phyloP scores from a whole-genome alignment of 164 flowering plant genomes.

The Echeveria elegans region DNA sequence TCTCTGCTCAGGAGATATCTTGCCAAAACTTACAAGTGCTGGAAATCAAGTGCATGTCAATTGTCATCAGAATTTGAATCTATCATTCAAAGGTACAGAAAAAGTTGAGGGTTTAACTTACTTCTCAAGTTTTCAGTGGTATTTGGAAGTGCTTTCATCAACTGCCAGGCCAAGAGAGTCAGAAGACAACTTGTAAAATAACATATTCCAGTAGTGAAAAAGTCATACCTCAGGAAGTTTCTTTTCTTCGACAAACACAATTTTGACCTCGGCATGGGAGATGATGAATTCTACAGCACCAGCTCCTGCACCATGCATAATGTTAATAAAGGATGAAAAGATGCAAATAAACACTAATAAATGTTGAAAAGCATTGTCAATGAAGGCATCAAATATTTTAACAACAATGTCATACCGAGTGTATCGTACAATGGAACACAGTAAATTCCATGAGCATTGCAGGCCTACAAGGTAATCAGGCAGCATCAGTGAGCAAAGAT shows the following conservation, averaged over 20 bases:
- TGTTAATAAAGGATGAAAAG: not conserved
- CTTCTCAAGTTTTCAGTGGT: constrained; percentile 58
- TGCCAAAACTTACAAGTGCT: constrained; percentile 95
- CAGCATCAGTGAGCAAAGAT: not conserved
- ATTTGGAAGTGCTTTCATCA: constrained; percentile 70
- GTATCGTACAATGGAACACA: constrained; percentile 92
- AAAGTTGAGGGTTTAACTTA: constrained; percentile 22
- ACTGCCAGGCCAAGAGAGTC: constrained; percentile 29
- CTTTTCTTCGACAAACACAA: not conserved
- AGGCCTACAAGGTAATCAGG: not conserved
- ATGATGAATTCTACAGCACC: not conserved
- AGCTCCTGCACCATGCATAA: not conserved
- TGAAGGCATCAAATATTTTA: not conserved
- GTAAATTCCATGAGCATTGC: constrained; percentile 49
- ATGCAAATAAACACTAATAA: not conserved
- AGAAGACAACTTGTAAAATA: not conserved
- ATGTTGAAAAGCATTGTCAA: not conserved
- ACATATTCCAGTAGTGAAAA: not conserved
- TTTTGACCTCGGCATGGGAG: not conserved
- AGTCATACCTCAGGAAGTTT: not conserved
- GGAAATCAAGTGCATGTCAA: constrained; percentile 23
- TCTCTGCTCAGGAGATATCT: constrained; percentile 57
- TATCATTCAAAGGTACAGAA: not conserved
- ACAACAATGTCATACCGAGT: not conserved
- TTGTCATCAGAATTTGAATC: constrained; percentile 9